A percentile compares a stretch with the other conserved stretches of the same genome.
Conservation (phyloP, 2,329 filamentous ascomycete species). For the Fusarium subtropicale region DNA sequence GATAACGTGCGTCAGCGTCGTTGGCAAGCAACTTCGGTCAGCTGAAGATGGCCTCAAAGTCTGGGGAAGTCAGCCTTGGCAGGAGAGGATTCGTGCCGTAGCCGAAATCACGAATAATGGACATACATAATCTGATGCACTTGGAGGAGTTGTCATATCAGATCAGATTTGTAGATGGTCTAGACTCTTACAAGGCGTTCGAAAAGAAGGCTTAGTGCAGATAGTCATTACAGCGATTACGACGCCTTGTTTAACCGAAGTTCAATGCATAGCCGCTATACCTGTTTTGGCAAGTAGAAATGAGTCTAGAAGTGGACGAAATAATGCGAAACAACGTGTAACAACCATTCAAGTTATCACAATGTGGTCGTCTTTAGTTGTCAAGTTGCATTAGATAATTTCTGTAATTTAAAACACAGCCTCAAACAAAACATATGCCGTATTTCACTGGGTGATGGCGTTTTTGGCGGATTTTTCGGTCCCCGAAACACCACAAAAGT, state of each 20-base stretch:
- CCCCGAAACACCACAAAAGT: background rate
- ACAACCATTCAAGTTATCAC: background rate
- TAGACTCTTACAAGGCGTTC: background rate
- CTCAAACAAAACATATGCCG: background rate
- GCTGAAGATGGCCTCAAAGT: background rate
- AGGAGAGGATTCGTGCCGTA: background rate
- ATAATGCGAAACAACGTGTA: no score
- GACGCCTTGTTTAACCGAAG: background rate
- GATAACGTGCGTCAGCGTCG: background rate
- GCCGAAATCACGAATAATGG: background rate
- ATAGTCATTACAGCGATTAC: background rate
- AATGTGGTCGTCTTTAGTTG: background rate
- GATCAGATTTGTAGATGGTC: background rate
- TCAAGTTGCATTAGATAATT: background rate
- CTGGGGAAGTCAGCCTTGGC: background rate
- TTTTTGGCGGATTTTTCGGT: background rate
- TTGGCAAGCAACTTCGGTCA: background rate
- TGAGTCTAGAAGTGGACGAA: background rate
- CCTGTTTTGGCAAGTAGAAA: background rate
- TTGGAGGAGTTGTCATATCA: background rate
- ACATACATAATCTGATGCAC: background rate
- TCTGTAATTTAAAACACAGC: conserved; percentile 4
- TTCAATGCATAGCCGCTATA: no score
- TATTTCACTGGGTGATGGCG: background rate
- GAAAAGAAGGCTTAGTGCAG: background rate